A percentile compares a stretch with the other conserved stretches of the same genome.
phyloP scores from a whole-genome alignment of 2,329 filamentous ascomycete species.

The Basipetospora chlamydospora region DNA sequence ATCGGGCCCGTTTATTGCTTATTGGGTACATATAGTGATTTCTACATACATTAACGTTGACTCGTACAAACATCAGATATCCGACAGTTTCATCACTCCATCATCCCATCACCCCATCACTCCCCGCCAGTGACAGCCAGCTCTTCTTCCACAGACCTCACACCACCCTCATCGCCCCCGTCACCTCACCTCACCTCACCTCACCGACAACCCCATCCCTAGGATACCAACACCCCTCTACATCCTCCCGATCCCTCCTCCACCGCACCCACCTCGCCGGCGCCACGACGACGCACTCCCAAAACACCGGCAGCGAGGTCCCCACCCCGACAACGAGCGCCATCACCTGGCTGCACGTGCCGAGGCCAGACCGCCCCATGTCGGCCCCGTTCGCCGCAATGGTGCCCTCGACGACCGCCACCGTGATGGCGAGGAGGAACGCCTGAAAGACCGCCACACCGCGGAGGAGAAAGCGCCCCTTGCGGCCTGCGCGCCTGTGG shows the following conservation, averaged over 20 bases:
- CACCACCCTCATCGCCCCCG: too few species aligned
- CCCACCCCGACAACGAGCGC: conserved; percentile 2
- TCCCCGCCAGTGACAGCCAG: too few species aligned
- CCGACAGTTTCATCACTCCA: too few species aligned
- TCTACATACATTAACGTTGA: too few species aligned
- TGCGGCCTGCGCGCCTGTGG: background rate
- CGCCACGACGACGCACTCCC: conserved; percentile 3
- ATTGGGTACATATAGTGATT: too few species aligned
- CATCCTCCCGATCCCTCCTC: background rate
- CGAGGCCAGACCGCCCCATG: background rate
- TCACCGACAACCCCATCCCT: too few species aligned
- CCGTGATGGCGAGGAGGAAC: background rate
- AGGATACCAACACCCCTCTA: too few species aligned
- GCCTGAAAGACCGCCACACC: background rate
- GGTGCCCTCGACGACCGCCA: conserved; percentile 1
- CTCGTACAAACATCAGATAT: too few species aligned
- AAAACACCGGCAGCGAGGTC: conserved; percentile 1
- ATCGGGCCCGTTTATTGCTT: too few species aligned
- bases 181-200: too few species aligned
- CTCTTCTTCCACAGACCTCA: too few species aligned
- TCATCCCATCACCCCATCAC: too few species aligned
- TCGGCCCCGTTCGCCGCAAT: background rate
- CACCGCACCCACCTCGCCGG: background rate
- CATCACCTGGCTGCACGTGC: conserved; percentile 2
- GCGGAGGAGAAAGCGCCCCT: conserved; percentile 1